Conservation (phyloP, 257 asterid genomes). For the Capsicum baccatum region DNA sequence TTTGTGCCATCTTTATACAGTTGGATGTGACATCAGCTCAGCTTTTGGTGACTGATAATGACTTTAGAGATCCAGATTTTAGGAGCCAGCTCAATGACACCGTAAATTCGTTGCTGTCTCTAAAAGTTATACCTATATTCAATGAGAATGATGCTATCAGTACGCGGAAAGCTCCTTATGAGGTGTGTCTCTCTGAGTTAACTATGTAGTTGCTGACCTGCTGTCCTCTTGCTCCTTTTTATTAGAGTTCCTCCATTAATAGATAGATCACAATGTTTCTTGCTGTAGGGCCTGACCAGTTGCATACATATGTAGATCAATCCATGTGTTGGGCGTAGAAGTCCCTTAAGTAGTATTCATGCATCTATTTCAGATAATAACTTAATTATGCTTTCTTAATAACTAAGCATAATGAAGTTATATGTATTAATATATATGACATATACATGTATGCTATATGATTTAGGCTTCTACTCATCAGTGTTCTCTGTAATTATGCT, state of each 20-base stretch:
- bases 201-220: background rate
- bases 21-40: constrained; percentile 82
- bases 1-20: constrained; percentile 41
- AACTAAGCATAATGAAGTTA: background rate
- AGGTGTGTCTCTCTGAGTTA: constrained; percentile 49
- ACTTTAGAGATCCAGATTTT: constrained; percentile 68
- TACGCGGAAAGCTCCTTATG: constrained; percentile 80
- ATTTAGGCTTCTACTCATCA: background rate
- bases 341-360: background rate
- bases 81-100: constrained; percentile 69
- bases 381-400: background rate
- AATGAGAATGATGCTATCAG: constrained; percentile 87
- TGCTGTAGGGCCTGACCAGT: constrained; percentile 20
- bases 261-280: constrained; percentile 26
- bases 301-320: background rate
- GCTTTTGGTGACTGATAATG: constrained; percentile 83
- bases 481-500: background rate
- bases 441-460: background rate
- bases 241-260: background rate
- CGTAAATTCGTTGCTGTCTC: constrained; percentile 57
- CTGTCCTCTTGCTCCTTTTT: constrained; percentile 3
- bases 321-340: background rate
- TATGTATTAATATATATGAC: constrained; percentile 1
- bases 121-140: constrained; percentile 77
- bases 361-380: constrained; percentile 7